These are phyloP conservation scores for Striga hermonthica DNA, from an alignment of 305 asterid species.

Conservation along the genomic window DNA sequence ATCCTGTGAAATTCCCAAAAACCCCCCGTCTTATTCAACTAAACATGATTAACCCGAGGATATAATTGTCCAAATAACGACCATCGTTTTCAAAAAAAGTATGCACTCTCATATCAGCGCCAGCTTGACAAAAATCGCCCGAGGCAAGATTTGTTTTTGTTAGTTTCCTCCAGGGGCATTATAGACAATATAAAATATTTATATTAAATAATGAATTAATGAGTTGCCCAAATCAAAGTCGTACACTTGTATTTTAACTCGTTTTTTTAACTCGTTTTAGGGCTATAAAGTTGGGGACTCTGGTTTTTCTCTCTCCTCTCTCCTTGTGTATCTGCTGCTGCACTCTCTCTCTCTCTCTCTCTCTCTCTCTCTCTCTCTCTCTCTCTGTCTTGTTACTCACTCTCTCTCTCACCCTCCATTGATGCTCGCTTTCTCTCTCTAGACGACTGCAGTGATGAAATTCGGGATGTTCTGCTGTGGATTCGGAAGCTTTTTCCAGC, in stretches of 20 bases:
- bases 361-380: conserved; percentile 16
- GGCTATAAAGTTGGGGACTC: neutral
- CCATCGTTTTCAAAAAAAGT: conserved; percentile 49
- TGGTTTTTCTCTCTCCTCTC: conserved; percentile 20
- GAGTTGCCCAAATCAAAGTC: conserved; percentile 5
- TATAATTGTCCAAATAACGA: conserved; percentile 22
- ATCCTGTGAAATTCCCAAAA: conserved; percentile 8
- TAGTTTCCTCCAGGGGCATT: conserved; percentile 36
- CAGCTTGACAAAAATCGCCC: conserved; percentile 34
- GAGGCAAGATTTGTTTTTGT: conserved; percentile 28
- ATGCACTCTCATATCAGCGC: conserved; percentile 37
- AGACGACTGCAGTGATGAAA: conserved; percentile 28
- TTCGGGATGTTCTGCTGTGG: conserved; percentile 30
- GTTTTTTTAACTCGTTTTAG: conserved; percentile 14
- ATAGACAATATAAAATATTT: conserved; percentile 27
- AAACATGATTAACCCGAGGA: conserved; percentile 15
- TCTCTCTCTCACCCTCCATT: neutral
- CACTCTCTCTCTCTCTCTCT: conserved; percentile 25
- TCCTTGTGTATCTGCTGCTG: conserved; percentile 11
- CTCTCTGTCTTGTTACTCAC: conserved; percentile 30
- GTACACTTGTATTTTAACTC: conserved; percentile 37
- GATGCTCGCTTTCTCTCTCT: conserved; percentile 34
- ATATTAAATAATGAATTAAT: neutral
- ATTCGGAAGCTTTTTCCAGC: conserved; percentile 31
- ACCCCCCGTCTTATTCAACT: neutral